These are phyloP conservation scores for Dichomitus squalens DNA, from an alignment of 1,284 basidiomycete genomes.

Conservation along the genomic window DNA sequence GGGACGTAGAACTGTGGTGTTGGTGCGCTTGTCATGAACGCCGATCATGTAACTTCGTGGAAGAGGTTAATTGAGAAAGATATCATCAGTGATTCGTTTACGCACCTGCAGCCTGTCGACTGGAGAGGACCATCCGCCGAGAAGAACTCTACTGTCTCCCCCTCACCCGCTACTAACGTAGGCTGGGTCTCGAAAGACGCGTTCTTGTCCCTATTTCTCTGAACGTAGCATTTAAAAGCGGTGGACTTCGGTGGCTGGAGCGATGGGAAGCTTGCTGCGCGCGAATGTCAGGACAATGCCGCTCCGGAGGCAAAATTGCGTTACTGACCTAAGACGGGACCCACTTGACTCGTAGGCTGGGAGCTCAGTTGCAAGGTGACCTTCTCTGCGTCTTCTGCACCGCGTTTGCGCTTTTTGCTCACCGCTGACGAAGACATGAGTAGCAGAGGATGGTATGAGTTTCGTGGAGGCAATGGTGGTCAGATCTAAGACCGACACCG, in stretches of 20 bases:
- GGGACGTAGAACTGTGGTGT: slow-evolving; percentile 67
- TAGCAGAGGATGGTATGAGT: neutral
- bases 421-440: slow-evolving; percentile 26
- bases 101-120: slow-evolving; percentile 65
- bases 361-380: slow-evolving; percentile 50
- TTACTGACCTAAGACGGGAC: slow-evolving; percentile 73
- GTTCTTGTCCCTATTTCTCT: slow-evolving; percentile 34
- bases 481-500: neutral
- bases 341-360: slow-evolving; percentile 50
- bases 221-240: slow-evolving; percentile 66
- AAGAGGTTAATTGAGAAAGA: slow-evolving; percentile 8
- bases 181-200: slow-evolving; percentile 49
- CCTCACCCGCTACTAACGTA: slow-evolving; percentile 70
- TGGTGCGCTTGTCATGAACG: slow-evolving; percentile 72
- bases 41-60: slow-evolving; percentile 62
- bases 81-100: slow-evolving; percentile 22
- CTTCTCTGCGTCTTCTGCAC: slow-evolving; percentile 38
- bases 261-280: slow-evolving; percentile 75
- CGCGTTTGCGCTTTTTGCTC: slow-evolving; percentile 66
- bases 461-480: neutral
- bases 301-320: slow-evolving; percentile 14
- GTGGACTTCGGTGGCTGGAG: slow-evolving; percentile 62
- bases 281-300: neutral
- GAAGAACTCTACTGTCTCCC: slow-evolving; percentile 65
- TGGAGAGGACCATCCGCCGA: slow-evolving; percentile 39